These are phyloP conservation scores for Chenopodium formosanum DNA, from an alignment of 148 eudicot genomes.

Conservation along the genomic window DNA sequence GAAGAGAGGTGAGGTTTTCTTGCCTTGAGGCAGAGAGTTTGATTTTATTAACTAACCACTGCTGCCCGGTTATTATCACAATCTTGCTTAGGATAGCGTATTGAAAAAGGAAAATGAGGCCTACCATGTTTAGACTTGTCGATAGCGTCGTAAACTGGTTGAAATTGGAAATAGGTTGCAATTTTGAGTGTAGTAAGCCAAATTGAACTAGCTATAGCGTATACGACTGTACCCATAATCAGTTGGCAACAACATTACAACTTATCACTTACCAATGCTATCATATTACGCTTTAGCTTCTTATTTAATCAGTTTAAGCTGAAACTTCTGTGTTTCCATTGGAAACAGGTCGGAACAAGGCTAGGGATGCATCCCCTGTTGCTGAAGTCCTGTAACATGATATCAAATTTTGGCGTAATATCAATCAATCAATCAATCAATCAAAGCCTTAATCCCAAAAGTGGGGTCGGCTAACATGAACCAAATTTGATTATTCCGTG, in stretches of 20 bases:
- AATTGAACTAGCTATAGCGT: background rate
- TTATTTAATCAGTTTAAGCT: background rate
- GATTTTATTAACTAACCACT: background rate
- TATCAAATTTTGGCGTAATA: background rate
- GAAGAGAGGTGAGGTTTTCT: slow-evolving; percentile 55
- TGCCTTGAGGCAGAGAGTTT: background rate
- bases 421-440: too few relatives aligned
- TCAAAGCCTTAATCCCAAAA: too few relatives aligned
- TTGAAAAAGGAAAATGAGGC: background rate
- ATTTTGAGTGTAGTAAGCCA: background rate
- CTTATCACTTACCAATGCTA: background rate
- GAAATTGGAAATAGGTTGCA: background rate
- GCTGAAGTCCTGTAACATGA: slow-evolving; percentile 12
- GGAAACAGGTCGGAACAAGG: slow-evolving; percentile 17
- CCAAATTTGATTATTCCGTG: too few relatives aligned
- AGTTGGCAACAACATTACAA: background rate
- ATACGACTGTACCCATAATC: background rate
- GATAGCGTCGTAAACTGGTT: background rate
- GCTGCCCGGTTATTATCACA: background rate
- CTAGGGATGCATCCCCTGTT: slow-evolving; percentile 8
- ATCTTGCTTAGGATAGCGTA: background rate
- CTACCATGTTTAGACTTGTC: background rate
- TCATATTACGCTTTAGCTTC: background rate
- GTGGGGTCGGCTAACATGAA: too few relatives aligned
- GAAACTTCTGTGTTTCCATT: background rate